Evolutionary conservation across 345 rosid genomes (phyloP).

Genomic region (Pseudoturritis turrita): DNA sequence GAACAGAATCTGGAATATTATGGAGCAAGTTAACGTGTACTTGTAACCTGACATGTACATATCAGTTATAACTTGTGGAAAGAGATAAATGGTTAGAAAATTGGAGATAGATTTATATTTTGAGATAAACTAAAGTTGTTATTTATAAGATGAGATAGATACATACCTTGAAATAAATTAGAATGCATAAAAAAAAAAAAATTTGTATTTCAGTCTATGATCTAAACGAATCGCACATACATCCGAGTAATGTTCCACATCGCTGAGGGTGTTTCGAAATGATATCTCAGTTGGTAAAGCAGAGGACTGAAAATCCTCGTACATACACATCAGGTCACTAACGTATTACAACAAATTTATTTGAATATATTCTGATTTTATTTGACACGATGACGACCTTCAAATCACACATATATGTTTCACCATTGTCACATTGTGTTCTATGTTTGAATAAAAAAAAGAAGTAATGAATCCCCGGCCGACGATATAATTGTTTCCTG

Average conservation of each 20-base stretch:
- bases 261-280: no score
- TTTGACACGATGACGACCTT: neutral
- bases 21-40: neutral
- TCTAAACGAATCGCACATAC: no score
- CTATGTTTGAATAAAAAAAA: neutral
- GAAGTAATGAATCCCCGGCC: neutral
- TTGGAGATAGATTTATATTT: neutral
- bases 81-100: neutral
- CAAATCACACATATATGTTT: neutral
- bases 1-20: neutral
- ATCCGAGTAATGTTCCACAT: no score
- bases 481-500: neutral
- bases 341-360: neutral
- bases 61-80: neutral
- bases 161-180: neutral
- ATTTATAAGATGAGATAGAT: neutral
- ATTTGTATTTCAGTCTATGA: no score
- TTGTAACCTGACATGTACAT: neutral
- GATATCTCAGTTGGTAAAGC: no score
- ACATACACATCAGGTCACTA: neutral
- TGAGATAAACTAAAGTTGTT: neutral
- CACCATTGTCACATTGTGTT: no score
- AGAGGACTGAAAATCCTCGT: no score
- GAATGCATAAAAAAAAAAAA: neutral
- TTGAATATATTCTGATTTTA: neutral